Base-by-base conservation (phyloP, 108 stramenopile genomes). In the Fragilariopsis cylindrus region DNA sequence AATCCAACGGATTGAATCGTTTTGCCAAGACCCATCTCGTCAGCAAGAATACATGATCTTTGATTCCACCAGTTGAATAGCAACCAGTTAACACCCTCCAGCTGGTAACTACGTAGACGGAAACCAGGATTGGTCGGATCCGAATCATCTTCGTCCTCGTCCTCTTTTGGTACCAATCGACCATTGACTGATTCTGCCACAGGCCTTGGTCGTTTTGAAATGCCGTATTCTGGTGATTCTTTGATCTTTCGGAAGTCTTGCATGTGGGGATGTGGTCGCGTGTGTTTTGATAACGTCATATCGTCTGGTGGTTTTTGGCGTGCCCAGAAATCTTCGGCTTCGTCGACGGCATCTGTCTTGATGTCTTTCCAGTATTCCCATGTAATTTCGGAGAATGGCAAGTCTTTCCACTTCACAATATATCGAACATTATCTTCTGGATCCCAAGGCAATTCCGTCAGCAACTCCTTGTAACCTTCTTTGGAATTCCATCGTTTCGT, bases 31-130 rank as follows among this genome's bases (percentile, higher is more conserved):
- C 91, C 92, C 92, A 95, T 99, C 76, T 98, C 98, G 72, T 99
- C 99, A 11, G 97, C 99, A 57, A 99, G 85, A 67, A 99, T 98
- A 76, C 96, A 98, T 3, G 90, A 92, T 48, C 98, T 73, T 45
- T 80, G 69, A 79, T 96, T 95, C 70, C 87, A 91, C 95, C 95
- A 97, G 76, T 97, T 97, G 80, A 90, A 94, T 7, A 98, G 74
- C 70, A 99, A 82, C 99, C 99, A 99, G 70, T 96, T 96, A 30
- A 99, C 95, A 63, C 99, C 99, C 75, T 98, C 89, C 19, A 96
- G 74, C 79, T 99, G 99, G 65, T 99, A 99, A 52, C 85, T 81
- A 57, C 99, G 87, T 12, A 99, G 88, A 67, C 81, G 82, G 56
- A 94, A 90, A 7, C 82, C 94, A 66, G 76, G 46, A 69, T 43